A percentile compares a stretch with the other conserved stretches of the same genome.
These are phyloP conservation scores for Chalara sp. DNA, from an alignment of 2,329 filamentous ascomycete genomes.

Conservation along the genomic window DNA sequence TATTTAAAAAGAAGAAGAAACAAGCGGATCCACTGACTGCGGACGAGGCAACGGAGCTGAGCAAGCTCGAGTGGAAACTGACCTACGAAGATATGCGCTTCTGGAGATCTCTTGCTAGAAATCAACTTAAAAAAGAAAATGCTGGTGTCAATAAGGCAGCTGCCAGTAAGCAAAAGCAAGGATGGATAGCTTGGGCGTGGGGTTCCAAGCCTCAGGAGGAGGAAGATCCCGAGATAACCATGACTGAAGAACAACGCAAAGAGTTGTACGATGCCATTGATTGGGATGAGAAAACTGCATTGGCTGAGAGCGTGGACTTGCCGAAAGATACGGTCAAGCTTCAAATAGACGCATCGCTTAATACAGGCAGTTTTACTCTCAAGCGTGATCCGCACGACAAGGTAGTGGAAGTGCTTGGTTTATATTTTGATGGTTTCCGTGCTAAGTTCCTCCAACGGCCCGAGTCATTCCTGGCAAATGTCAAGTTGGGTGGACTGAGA, in stretches of 20 bases:
- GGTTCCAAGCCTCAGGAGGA: conserved; percentile 60
- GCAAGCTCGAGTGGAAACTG: conserved; percentile 76
- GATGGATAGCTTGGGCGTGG: conserved; percentile 92
- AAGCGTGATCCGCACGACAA: conserved; percentile 78
- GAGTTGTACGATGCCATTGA: conserved; percentile 97
- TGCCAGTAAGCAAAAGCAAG: conserved; percentile 59
- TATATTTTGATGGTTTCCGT: conserved; percentile 92
- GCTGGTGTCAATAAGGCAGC: conserved; percentile 72
- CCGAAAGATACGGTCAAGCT: conserved; percentile 90
- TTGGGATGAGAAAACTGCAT: conserved; percentile 91
- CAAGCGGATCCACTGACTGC: conserved; percentile 60
- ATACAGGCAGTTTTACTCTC: conserved; percentile 91
- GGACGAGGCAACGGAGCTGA: conserved; percentile 66
- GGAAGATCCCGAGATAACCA: conserved; percentile 69
- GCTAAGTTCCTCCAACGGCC: conserved; percentile 85
- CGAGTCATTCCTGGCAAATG: conserved; percentile 81
- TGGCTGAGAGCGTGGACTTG: conserved; percentile 81
- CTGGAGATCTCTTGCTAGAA: conserved; percentile 90
- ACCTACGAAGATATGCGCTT: conserved; percentile 94
- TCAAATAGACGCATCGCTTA: conserved; percentile 86
- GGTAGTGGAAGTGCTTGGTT: conserved; percentile 72
- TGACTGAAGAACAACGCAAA: conserved; percentile 92
- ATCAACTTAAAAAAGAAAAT: conserved; percentile 92
- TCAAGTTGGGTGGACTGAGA: conserved; percentile 86
- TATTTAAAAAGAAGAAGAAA: conserved; percentile 88